These are phyloP conservation scores for Coniochaeta sp. DNA, from an alignment of 2,329 filamentous ascomycete genomes.

Conservation along the genomic window DNA sequence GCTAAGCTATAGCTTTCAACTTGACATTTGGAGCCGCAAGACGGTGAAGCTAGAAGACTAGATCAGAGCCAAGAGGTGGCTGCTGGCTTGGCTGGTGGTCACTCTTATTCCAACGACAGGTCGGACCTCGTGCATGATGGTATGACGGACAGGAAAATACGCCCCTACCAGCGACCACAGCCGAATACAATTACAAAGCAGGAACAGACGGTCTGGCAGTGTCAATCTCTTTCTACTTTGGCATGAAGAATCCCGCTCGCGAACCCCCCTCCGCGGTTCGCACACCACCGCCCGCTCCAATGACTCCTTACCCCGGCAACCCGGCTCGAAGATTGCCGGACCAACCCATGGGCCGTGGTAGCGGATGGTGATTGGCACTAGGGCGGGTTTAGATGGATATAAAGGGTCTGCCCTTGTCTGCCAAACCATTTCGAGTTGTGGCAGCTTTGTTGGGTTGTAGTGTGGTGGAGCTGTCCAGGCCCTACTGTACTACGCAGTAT, in stretches of 20 bases:
- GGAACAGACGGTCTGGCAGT: neutral
- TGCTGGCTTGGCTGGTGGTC: neutral
- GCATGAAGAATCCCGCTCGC: no score
- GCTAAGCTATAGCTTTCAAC: neutral
- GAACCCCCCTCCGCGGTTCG: no score
- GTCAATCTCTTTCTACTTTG: neutral
- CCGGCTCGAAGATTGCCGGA: neutral
- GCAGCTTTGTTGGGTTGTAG: neutral
- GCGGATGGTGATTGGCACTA: neutral
- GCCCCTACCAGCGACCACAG: neutral
- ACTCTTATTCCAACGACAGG: neutral
- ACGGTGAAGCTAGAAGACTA: neutral
- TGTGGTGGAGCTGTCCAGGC: neutral
- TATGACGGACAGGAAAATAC: neutral
- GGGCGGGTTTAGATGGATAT: neutral
- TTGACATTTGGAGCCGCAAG: neutral
- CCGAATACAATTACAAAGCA: neutral
- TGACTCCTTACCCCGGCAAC: neutral
- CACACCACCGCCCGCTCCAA: neutral
- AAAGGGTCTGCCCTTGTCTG: neutral
- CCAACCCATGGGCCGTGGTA: neutral
- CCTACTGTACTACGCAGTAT: no score
- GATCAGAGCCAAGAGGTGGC: neutral
- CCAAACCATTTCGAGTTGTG: neutral
- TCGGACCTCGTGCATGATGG: neutral